Conservation (phyloP, 2,329 filamentous ascomycete species). For the Botrytis hyacinthi region DNA sequence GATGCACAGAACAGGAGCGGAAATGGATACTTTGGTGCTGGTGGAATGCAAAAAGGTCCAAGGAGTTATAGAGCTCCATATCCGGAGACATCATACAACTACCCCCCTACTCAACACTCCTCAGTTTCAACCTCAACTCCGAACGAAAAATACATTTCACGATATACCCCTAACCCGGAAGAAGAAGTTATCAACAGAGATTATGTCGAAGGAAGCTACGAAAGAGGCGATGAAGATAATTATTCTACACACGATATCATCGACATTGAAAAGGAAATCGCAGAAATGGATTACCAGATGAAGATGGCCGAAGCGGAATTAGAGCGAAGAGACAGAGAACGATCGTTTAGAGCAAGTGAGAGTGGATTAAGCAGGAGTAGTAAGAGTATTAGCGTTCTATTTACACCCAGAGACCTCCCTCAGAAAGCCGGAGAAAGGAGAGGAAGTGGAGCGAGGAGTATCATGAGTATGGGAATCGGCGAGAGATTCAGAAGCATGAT, state of each 20-base stretch:
- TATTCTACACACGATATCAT: not conserved
- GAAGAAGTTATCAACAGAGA: not conserved
- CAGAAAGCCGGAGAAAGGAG: not conserved
- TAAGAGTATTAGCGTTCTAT: constrained; percentile 16
- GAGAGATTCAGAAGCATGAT: constrained; percentile 1
- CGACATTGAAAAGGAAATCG: constrained; percentile 16
- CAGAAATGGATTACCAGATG: constrained; percentile 3
- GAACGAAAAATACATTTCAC: not conserved
- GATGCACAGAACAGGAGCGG: not conserved
- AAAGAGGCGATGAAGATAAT: not conserved
- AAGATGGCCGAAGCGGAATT: not conserved
- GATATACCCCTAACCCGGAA: not conserved
- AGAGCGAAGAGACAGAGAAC: not conserved
- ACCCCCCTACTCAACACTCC: not conserved
- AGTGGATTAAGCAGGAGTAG: constrained; percentile 13
- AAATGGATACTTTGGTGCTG: not conserved
- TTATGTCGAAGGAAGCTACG: not conserved
- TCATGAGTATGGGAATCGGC: not conserved
- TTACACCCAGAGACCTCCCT: not conserved
- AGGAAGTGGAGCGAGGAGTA: not conserved
- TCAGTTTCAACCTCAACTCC: not conserved
- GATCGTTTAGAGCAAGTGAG: not conserved
- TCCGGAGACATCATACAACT: not conserved
- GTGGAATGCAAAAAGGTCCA: not conserved
- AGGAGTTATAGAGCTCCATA: not conserved